Evolutionary conservation across 116 monocot genomes (phyloP).

Genomic region (Zostera marina): DNA sequence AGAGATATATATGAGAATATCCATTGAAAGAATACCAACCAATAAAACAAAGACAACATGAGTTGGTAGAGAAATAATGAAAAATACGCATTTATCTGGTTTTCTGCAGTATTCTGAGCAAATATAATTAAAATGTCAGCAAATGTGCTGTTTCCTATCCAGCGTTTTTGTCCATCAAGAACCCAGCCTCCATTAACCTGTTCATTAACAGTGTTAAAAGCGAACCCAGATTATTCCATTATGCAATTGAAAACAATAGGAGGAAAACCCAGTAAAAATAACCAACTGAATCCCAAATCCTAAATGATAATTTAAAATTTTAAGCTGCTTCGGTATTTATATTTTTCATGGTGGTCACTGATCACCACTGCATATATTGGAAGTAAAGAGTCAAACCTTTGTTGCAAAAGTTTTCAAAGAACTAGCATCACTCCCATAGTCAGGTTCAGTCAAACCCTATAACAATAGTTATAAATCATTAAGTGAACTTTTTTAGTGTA

Average conservation of each 20-base stretch:
- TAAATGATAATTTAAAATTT: too few relatives aligned
- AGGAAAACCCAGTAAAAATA: neutral
- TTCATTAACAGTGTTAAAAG: neutral
- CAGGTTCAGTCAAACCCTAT: conserved; percentile 82
- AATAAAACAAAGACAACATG: neutral
- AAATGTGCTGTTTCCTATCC: conserved; percentile 97
- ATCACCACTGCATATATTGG: neutral
- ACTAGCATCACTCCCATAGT: conserved; percentile 91
- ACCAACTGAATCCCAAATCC: neutral
- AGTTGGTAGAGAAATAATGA: neutral
- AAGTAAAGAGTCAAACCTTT: conserved; percentile 30
- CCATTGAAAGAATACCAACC: neutral
- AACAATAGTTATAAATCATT: neutral
- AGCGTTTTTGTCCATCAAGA: conserved; percentile 84
- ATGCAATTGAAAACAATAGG: neutral
- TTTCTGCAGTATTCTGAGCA: conserved; percentile 67
- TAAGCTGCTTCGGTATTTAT: too few relatives aligned
- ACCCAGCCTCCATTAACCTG: conserved; percentile 80
- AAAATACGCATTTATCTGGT: conserved; percentile 83
- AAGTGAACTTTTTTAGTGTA: neutral
- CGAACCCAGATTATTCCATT: too few relatives aligned
- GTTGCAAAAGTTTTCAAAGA: conserved; percentile 71
- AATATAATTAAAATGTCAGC: conserved; percentile 83
- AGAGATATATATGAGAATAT: neutral
- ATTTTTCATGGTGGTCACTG: too few relatives aligned